Percentiles rank a stretch among this genome's conserved stretches.
Conservation (phyloP, 106 monocot species). For the Agapanthus africanus region DNA sequence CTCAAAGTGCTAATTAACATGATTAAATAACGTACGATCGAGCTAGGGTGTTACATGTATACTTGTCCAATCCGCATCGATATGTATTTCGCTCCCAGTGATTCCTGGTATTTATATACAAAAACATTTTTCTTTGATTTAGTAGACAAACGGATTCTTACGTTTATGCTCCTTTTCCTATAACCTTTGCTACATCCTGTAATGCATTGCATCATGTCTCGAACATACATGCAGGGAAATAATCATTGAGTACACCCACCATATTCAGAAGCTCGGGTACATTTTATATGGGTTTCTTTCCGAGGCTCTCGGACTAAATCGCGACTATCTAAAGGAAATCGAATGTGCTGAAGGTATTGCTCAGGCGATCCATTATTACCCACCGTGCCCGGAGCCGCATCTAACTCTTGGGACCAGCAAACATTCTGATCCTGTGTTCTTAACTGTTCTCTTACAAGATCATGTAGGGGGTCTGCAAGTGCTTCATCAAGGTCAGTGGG, state of each 20-base stretch:
- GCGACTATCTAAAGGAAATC: conserved; percentile 34
- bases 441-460: conserved; percentile 70
- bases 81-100: no score
- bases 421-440: conserved; percentile 53
- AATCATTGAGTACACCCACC: conserved; percentile 5
- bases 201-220: no score
- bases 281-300: conserved; percentile 7
- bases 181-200: no score
- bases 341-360: conserved; percentile 43
- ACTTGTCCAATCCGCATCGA: no score
- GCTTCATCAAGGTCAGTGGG: conserved; percentile 32
- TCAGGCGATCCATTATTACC: conserved; percentile 48
- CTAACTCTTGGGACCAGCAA: conserved; percentile 51
- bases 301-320: conserved; percentile 18
- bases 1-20: no score
- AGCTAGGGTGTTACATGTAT: no score
- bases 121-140: no score
- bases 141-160: no score
- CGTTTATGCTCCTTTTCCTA: no score
- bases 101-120: no score
- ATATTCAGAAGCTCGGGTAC: background rate
- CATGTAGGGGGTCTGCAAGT: conserved; percentile 58
- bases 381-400: conserved; percentile 61
- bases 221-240: conserved; percentile 16
- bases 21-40: no score